Evolutionary conservation across 148 eudicot genomes (phyloP), one percentile per base, ranked within the genome.

Genomic region (Spergularia marina): DNA sequence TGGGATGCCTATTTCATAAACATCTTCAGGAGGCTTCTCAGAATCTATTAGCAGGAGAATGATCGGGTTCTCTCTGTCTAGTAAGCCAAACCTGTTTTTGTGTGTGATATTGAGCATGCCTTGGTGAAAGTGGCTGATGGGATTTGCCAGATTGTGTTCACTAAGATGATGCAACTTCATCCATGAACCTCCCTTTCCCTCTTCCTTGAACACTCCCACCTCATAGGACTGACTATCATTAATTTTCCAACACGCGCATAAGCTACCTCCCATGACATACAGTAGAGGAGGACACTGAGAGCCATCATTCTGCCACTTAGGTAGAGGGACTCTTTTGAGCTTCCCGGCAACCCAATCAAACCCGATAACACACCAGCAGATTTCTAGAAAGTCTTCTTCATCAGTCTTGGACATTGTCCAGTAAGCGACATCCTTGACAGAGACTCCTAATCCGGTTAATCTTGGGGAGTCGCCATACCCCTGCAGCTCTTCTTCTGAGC

Each of bases 331-430:
- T 0, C 0, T 16, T 6, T 7, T 51, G 20, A 75, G 34, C 9
- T 40, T 54, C 47, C 5, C 12, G 1, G n/a, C 16, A 6, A 36
- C 56, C 58, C 30, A 74, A 74, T 74, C 76, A 52, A 61, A 74
- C 20, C 76, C 76, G 34, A 74, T 62, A 14, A 74, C 12, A 39
- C 56, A 60, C 76, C 76, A 74, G 30, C 57, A 16, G 61, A 41
- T 10, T 13, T 49, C 57, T 44, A 25, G 18, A 7, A 13, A 4
- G 0, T 14, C 57, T n/a, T 5, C 25, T 12, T 72, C 53, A 41
- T n/a, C 18, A 11, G 41, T 34, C 36, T 12, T 72, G 34, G 13
- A 72, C 21, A 51, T 9, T 44, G 49, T 44, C 68, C 68, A 61
- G 14, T 60, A 74, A 1, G 16, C 30, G 21, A 25, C 7, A 14